Percentiles rank a stretch among this genome's conserved stretches.
phyloP scores from a whole-genome alignment of 192 early-diverging fungal genomes.

The Chytriomyces hyalinus region DNA sequence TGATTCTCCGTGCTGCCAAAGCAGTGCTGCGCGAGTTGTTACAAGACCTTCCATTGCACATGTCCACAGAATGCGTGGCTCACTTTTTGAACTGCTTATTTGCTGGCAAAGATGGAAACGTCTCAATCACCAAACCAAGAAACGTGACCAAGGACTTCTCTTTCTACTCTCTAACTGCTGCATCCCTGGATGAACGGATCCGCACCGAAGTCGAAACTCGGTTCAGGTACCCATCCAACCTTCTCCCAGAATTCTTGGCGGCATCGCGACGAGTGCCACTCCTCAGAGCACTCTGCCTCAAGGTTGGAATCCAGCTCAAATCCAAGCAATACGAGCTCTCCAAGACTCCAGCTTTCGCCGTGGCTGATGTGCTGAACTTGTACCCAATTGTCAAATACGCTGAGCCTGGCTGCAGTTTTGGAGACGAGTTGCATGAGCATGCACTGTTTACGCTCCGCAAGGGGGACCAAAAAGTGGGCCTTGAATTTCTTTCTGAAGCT shows the following conservation, averaged over 20 bases:
- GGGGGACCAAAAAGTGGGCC: conserved; percentile 76
- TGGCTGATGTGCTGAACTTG: conserved; percentile 73
- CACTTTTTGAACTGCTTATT: conserved; percentile 85
- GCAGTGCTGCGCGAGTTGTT: conserved; percentile 77
- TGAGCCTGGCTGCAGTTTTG: conserved; percentile 66
- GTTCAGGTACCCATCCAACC: conserved; percentile 68
- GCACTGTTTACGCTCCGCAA: conserved; percentile 78
- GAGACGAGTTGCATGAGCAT: conserved; percentile 88
- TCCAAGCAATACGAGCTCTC: conserved; percentile 69
- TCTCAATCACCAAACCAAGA: conserved; percentile 4
- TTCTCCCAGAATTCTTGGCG: conserved; percentile 59
- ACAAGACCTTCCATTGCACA: conserved; percentile 57
- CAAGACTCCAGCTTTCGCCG: conserved; percentile 59
- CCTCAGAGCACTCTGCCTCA: conserved; percentile 81
- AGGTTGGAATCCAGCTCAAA: conserved; percentile 86
- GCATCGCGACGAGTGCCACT: conserved; percentile 49
- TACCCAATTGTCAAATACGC: conserved; percentile 78
- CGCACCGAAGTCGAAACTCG: conserved; percentile 67
- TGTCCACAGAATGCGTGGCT: conserved; percentile 70
- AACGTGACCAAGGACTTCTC: conserved; percentile 31
- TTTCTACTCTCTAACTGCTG: conserved; percentile 69
- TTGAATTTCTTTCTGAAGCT: conserved; percentile 66
- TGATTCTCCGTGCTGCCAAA: conserved; percentile 87
- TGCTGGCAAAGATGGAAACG: conserved; percentile 49
- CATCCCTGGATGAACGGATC: conserved; percentile 62